Evolutionary conservation across 2,329 filamentous ascomycete species (phyloP), one percentile per base, ranked within the genome.

Genomic region (Penicillium oxalicum): DNA sequence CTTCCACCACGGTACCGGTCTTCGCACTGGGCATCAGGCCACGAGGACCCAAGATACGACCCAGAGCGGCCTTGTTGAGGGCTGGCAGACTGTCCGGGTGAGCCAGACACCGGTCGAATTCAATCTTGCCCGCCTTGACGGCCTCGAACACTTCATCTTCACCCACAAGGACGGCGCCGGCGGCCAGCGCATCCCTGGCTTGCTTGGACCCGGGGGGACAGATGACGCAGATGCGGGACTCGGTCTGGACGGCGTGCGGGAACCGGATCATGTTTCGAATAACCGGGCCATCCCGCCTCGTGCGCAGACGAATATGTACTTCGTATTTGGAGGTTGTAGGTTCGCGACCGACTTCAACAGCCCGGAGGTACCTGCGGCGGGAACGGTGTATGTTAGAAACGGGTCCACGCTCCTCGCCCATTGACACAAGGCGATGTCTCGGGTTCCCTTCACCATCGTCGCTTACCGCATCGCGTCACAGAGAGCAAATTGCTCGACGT

Each of bases 1-100:
- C 86, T 63, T 80, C 85, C 25, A 95, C 89, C 48, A 98, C 87
- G 0, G 93, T 97, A 56, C 89, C 90, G 53, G 82, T 82, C 77
- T 95, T 95, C 51, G 80, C 74, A 67, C 82, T 94, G 5, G 93
- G 93, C 93, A 98, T 97, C 63, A 98, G 71, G 2, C 91, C 91
- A 70, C 82, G 84, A 40, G 94, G 93, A 62, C 93, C 93, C 18
- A 98, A 76, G 38, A 95, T 79, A 56, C 85, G 80, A 55, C 87
- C 91, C 54, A 98, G 69, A 0, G 80, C 82, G 33, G 90, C 86
- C 74, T 93, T 91, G 66, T 85, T 86, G 62, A 98, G 74, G 48
- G 87, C 89, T 45, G 80, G 78, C 58, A 93, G 76, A 59, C 84
- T 90, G 59, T 88, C 82, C 44, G 79, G 77, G 69, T 96, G 91